phyloP scores from a whole-genome alignment of 257 asterid genomes.

The Solanum paucissectum region DNA sequence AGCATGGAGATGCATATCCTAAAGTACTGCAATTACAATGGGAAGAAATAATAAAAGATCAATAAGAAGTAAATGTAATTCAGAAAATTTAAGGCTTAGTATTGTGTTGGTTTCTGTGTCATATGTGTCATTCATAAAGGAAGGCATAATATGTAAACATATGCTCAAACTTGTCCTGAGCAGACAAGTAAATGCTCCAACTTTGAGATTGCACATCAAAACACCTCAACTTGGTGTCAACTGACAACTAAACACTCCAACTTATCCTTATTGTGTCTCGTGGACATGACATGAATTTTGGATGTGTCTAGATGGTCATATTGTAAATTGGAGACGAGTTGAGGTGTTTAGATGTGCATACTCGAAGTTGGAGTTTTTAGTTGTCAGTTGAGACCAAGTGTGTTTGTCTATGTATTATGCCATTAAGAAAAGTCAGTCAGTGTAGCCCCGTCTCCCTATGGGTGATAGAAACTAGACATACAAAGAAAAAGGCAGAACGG shows the following conservation, averaged over 20 bases:
- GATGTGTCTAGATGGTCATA: background rate
- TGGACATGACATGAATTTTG: background rate
- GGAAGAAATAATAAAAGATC: background rate
- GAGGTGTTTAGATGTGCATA: background rate
- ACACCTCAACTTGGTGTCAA: background rate
- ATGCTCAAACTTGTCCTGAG: background rate
- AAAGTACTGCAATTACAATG: constrained; percentile 39
- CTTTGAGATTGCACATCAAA: background rate
- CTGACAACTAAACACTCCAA: background rate
- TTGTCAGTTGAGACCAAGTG: background rate
- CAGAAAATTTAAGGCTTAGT: background rate
- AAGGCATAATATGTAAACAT: background rate
- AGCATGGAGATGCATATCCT: constrained; percentile 71
- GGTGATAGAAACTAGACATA: background rate
- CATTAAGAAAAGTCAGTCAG: background rate
- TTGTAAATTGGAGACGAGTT: background rate
- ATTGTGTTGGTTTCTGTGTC: background rate
- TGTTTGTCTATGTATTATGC: background rate
- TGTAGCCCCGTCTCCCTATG: background rate
- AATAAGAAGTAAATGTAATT: background rate
- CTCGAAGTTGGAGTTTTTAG: background rate
- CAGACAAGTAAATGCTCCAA: background rate
- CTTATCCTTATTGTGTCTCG: background rate
- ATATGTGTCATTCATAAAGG: background rate
- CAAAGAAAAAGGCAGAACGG: background rate